A percentile compares a stretch with the other conserved stretches of the same genome.
Evolutionary conservation across 768 basidiomycete species (phyloP).

Genomic region (Trametes maxima): DNA sequence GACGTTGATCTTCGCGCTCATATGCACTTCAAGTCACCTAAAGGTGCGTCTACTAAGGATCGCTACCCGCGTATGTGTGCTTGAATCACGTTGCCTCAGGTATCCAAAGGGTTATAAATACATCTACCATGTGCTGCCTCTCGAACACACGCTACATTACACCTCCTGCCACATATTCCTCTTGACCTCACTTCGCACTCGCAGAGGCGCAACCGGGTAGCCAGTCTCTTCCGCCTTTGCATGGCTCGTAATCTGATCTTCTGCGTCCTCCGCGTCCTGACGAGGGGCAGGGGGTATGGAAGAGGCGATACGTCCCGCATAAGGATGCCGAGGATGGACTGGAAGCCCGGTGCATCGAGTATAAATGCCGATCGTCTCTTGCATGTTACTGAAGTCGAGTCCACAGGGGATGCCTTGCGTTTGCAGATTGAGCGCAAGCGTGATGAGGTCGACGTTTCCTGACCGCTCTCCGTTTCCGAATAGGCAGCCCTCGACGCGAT

Average conservation of each 20-base stretch:
- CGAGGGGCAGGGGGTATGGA: constrained; percentile 99
- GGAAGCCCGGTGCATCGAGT: constrained; percentile 97
- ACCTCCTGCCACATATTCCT: no score
- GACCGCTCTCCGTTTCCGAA: constrained; percentile 99
- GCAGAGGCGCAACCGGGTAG: no score
- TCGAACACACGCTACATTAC: no score
- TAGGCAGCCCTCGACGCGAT: constrained; percentile 95
- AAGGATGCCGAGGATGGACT: constrained; percentile 94
- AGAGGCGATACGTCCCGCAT: constrained; percentile 96
- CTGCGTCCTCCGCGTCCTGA: constrained; percentile 97
- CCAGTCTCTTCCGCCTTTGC: no score
- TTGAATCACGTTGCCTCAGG: no score
- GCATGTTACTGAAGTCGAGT: constrained; percentile 91
- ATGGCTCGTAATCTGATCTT: constrained; percentile 47
- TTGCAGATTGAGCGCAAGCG: constrained; percentile 93
- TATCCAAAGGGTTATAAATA: no score
- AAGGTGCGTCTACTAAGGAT: no score
- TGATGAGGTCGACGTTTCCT: constrained; percentile 97
- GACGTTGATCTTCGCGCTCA: no score
- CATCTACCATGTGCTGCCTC: no score
- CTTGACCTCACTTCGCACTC: no score
- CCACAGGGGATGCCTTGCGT: constrained; percentile 90
- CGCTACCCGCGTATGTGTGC: no score
- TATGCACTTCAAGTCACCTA: no score
- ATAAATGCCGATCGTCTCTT: constrained; percentile 87